Evolutionary conservation across 129 eudicot species (phyloP), one percentile per base, ranked within the genome.

Genomic region (Pseudognaphalium luteoalbum): DNA sequence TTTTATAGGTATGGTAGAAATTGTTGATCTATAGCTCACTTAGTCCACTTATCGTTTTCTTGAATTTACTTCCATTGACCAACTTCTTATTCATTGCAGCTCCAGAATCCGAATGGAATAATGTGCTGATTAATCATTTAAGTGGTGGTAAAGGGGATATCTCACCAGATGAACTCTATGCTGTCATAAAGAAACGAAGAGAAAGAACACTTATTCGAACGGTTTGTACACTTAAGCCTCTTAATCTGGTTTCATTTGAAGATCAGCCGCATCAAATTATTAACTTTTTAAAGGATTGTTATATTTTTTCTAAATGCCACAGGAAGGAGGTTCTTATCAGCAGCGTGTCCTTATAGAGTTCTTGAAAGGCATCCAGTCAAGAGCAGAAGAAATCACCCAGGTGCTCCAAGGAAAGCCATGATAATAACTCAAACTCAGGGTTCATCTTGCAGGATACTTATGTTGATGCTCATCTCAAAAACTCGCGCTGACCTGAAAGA

Each of bases 281-380:
- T 9, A 17, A 54, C 3, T 19, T 50, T 28, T 16, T 2, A 39
- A 33, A 34, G 8, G 4, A 32, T 4, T 16, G 2, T 8, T 29
- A 5, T 25, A 41, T 2, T 70, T 70, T 44, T 58, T 34, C n/a
- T 70, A 70, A 14, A 67, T 59, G 64, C 62, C 30, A 66, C 91
- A 93, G 98, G 96, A 87, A 70, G 96, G 97, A 82, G 98, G 97
- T 60, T 94, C 98, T 19, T 94, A 94, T 77, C 90, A 91, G 84
- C 98, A 94, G 76, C 96, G 98, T 14, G 72, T 94, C 32, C 88
- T 89, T 56, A 76, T 81, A 5, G 98, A 94, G 83, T 94, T 87
- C 71, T 83, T 94, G 19, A 91, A 87, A 81, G 98, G 97, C 78
- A 87, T 94, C 32, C 93, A 91, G 37, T 81, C 91, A 50, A 91